Percentiles rank a stretch among this genome's conserved stretches.
Evolutionary conservation across 2,329 filamentous ascomycete species (phyloP).

Genomic region (Ophiosphaerella narmari): DNA sequence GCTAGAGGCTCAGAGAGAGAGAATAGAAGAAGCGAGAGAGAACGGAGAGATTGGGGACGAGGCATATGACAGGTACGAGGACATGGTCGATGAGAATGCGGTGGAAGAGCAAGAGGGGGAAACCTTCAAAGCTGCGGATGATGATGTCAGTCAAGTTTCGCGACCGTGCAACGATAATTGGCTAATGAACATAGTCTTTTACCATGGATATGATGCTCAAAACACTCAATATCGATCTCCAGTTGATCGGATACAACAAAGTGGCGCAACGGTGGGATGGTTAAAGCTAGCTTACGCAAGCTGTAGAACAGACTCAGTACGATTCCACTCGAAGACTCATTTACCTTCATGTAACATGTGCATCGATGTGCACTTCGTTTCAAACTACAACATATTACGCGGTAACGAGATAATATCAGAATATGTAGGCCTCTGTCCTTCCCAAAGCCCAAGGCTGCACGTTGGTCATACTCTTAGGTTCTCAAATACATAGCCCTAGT

Average conservation of each 20-base stretch:
- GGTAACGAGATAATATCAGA: background rate
- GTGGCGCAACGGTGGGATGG: slow-evolving; percentile 62
- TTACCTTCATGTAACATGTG: background rate
- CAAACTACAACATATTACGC: too few species aligned
- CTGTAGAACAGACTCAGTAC: background rate
- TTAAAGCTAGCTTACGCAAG: slow-evolving; percentile 36
- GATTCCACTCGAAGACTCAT: background rate
- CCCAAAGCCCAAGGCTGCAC: background rate
- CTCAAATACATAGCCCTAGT: too few species aligned
- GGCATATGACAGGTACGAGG: slow-evolving; percentile 53
- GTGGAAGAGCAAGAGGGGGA: slow-evolving; percentile 51
- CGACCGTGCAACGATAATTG: background rate
- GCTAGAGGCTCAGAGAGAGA: slow-evolving; percentile 47
- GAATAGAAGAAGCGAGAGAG: slow-evolving; percentile 48
- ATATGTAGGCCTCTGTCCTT: background rate
- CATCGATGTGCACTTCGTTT: too few species aligned
- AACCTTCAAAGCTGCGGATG: slow-evolving; percentile 36
- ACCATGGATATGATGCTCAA: slow-evolving; percentile 73
- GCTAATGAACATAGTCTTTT: slow-evolving; percentile 54
- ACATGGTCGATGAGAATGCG: slow-evolving; percentile 43
- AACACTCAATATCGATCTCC: slow-evolving; percentile 65
- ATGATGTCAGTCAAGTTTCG: slow-evolving; percentile 49
- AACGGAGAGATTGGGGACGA: slow-evolving; percentile 50
- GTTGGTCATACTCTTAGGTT: background rate
- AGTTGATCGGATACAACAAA: slow-evolving; percentile 67